Conservation (phyloP, 163 green algal genomes). For the Scenedesmus sp. region DNA sequence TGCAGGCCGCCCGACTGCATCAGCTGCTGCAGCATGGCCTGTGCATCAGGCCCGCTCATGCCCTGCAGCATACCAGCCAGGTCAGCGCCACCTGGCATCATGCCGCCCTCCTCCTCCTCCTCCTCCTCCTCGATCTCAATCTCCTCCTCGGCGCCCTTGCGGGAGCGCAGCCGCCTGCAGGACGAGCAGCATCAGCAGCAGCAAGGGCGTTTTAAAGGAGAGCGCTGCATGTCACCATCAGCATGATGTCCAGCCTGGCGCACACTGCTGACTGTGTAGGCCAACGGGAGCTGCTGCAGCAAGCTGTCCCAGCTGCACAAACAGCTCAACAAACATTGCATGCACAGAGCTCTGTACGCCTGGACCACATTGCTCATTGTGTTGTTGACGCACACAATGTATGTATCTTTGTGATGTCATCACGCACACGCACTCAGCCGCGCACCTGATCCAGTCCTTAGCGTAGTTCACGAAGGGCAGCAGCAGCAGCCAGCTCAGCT, state of each 20-base stretch:
- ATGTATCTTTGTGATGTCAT: neutral
- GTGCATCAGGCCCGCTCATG: slow-evolving; percentile 40
- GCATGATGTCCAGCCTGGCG: neutral
- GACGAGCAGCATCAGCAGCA: slow-evolving; percentile 13
- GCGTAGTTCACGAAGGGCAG: slow-evolving; percentile 64
- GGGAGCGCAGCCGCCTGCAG: slow-evolving; percentile 17
- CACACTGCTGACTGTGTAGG: neutral
- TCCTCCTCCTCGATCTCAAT: slow-evolving; percentile 44
- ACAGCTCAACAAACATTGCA: too few species aligned
- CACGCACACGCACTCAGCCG: too few species aligned
- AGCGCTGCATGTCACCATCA: neutral
- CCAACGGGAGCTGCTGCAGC: neutral
- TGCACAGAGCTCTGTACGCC: too few species aligned
- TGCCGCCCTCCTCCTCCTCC: slow-evolving; percentile 40
- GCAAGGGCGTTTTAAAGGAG: neutral
- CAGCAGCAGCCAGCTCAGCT: slow-evolving; percentile 67
- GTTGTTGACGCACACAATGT: neutral
- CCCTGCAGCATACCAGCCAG: slow-evolving; percentile 45
- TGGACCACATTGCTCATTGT: neutral
- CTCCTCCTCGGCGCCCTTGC: neutral
- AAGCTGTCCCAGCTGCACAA: neutral
- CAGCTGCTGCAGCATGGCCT: slow-evolving; percentile 52
- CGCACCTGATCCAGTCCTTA: slow-evolving; percentile 45
- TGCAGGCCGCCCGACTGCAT: slow-evolving; percentile 52
- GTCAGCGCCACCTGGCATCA: neutral